Evolutionary conservation across 371 early-diverging fungal genomes (phyloP).

Genomic region (Mucor racemosus): DNA sequence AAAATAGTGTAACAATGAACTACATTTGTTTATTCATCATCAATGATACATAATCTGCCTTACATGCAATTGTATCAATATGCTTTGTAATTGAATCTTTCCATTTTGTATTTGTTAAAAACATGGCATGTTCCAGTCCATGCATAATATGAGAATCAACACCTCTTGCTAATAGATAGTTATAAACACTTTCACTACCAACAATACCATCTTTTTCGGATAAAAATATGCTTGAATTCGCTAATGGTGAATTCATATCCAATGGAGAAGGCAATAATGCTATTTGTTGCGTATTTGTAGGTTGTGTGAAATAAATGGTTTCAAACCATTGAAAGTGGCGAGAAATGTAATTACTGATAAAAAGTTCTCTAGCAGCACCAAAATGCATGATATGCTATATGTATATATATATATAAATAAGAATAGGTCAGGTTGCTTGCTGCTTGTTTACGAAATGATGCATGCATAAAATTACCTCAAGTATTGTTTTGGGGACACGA

Average conservation of each 20-base stretch:
- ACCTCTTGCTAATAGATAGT: constrained; percentile 35
- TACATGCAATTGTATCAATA: constrained; percentile 28
- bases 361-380: constrained; percentile 67
- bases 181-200: constrained; percentile 34
- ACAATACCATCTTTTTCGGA: constrained; percentile 56
- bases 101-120: constrained; percentile 50
- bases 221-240: constrained; percentile 43
- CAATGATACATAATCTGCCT: constrained; percentile 30
- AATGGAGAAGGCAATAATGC: background rate
- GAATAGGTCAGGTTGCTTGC: background rate
- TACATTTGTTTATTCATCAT: constrained; percentile 5
- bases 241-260: constrained; percentile 10
- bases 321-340: constrained; percentile 70
- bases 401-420: too few relatives aligned
- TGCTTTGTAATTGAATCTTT: constrained; percentile 30
- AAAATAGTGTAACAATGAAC: background rate
- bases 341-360: constrained; percentile 65
- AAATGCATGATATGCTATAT: constrained; percentile 57
- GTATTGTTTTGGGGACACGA: constrained; percentile 54
- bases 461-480: constrained; percentile 44
- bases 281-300: background rate
- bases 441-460: background rate
- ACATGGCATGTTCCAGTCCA: constrained; percentile 53
- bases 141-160: constrained; percentile 48
- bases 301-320: constrained; percentile 49